Conservation (phyloP, 306 rosid species). For the Lathyrus aphaca region DNA sequence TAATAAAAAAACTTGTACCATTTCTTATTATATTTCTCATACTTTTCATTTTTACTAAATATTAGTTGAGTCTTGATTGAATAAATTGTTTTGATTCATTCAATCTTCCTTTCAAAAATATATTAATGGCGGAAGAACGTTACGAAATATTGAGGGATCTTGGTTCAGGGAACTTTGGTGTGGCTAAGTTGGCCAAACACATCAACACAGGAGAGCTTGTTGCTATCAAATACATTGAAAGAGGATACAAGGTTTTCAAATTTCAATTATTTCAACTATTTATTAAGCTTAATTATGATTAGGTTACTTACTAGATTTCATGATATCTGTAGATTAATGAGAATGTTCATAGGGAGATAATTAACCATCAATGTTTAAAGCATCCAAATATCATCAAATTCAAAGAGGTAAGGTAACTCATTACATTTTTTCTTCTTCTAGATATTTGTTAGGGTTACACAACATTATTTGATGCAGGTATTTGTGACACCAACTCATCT, state of each 20-base stretch:
- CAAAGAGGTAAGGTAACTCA: constrained; percentile 84
- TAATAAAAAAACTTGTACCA: too few species aligned
- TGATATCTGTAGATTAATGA: constrained; percentile 72
- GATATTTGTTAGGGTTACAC: neutral
- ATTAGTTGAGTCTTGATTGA: neutral
- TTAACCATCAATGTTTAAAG: constrained; percentile 78
- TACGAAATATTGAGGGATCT: constrained; percentile 78
- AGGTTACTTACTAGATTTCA: constrained; percentile 18
- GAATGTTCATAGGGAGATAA: constrained; percentile 86
- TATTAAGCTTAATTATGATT: neutral
- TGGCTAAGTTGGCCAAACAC: constrained; percentile 82
- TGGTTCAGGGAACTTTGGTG: constrained; percentile 91
- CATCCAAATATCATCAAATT: constrained; percentile 89
- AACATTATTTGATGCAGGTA: constrained; percentile 54
- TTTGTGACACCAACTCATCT: constrained; percentile 81
- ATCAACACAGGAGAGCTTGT: constrained; percentile 78
- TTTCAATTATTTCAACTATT: too few species aligned
- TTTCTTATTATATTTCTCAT: neutral
- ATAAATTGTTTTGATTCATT: neutral
- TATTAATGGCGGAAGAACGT: constrained; percentile 57
- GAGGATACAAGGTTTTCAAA: constrained; percentile 69
- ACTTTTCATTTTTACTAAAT: neutral
- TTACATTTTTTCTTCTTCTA: too few species aligned
- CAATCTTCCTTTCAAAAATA: too few species aligned
- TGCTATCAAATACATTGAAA: constrained; percentile 86